Evolutionary conservation across 2,329 filamentous ascomycete genomes (phyloP), one percentile per base, ranked within the genome.

Genomic region (Aspergillaceae sp.): DNA sequence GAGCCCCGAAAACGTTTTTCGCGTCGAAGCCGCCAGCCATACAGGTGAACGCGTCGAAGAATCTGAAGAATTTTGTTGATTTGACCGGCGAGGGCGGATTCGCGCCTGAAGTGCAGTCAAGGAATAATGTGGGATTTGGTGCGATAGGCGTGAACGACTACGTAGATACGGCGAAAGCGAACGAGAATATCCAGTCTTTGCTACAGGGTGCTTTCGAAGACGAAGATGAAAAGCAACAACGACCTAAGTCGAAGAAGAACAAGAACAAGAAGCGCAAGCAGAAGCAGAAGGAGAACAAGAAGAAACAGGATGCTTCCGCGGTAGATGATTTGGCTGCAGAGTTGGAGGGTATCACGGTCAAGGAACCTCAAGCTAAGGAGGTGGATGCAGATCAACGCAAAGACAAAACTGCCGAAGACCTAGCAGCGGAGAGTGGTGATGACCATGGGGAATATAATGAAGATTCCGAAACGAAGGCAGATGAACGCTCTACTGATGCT

Each of bases 401-500:
- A 8, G 36, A 11, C 4, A 38, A 38, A 8, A 19, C 19, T 1
- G 7, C 3, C 36, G 26, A 38, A 3, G 7, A 19, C 26, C 11
- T 8, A 38, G 19, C 36, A 19, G 19, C 19, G 19, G 19, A 19
- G 36, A 28, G 11, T 9, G 7, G 27, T 38, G 26, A 8, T 26
- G 19, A 38, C 2, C 11, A 6, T 10, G 41, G 71, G 19, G 64
- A 70, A 11, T 2, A 19, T 19, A 67, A 74, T 10, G 65, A 73
- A 46, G 70, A 76, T 40, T 79, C 81, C 59, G 82, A 76, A 49
- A 77, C 69, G 52, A 73, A 94, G 0, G 82, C 87, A 43, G 88
- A 54, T 4, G 57, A 65, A 7, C 54, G 56, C 1, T 56, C 65
- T 7, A 53, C 52, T 2, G 45, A 48, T 3, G 46, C 53, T 3